A percentile compares a stretch with the other conserved stretches of the same genome.
Conservation (phyloP, 306 rosid species). For the Astragalus glycyphyllos region DNA sequence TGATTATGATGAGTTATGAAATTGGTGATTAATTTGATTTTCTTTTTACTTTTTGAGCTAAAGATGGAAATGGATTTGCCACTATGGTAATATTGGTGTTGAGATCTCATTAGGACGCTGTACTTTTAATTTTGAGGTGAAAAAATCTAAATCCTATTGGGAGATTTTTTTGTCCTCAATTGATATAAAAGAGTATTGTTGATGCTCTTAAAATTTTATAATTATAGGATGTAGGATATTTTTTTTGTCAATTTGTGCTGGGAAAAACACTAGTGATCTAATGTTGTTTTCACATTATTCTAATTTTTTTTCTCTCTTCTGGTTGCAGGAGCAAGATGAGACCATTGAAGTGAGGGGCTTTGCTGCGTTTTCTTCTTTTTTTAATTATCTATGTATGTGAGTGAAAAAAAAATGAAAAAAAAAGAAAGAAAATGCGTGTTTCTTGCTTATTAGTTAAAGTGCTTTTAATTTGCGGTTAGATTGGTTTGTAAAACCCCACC, state of each 20-base stretch:
- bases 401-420: not conserved
- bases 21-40: not conserved
- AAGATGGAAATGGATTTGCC: not conserved
- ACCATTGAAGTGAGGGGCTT: conserved; percentile 33
- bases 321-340: conserved; percentile 41
- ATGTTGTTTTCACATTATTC: not conserved
- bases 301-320: not conserved
- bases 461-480: not conserved
- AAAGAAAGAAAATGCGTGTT: conserved; percentile 3
- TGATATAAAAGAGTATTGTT: not conserved
- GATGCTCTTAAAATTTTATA: too few species aligned
- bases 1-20: not conserved
- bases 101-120: conserved; percentile 4
- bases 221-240: too few species aligned
- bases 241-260: too few species aligned
- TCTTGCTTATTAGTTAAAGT: not conserved
- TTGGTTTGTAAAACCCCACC: conserved; percentile 33
- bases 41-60: not conserved
- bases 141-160: too few species aligned
- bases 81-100: not conserved
- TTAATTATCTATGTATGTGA: not conserved
- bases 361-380: not conserved
- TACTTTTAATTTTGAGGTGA: too few species aligned
- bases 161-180: not conserved
- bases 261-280: too few species aligned